Evolutionary conservation across 495 filamentous ascomycete genomes (phyloP), one percentile per base, ranked within the genome.

Genomic region (Penicillium tannophilum): DNA sequence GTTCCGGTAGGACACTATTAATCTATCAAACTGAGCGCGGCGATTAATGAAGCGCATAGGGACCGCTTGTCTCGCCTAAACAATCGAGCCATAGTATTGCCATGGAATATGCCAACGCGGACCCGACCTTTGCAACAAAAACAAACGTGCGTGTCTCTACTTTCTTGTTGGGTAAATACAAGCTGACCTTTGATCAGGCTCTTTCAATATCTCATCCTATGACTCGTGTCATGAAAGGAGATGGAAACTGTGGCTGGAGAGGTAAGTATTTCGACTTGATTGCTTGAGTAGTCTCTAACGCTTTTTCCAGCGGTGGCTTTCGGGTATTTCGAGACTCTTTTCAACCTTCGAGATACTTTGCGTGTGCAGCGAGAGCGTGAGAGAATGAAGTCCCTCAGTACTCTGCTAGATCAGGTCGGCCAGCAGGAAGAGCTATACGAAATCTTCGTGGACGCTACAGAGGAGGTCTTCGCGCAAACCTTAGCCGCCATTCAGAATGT

Each of bases 161-260:
- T 49, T 43, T 36, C 23, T 52, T 23, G 20, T 23, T 2, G 20
- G 20, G 20, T 23, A 23, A 63, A 74, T 51, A 71, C 50, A 14
- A 46, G 41, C 49, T 60, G 12, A 64, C 33, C 12, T 30, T 17
- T 17, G 16, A 47, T 44, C 65, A 97, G 93, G 83, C 86, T 30
- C 81, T 98, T 49, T 88, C 90, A 1, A 78, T 88, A 55, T 93
- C 89, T 60, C 96, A 95, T 69, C 90, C 91, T 16, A 86, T 92
- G 64, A 94, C 90, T 65, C 90, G 94, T 43, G 88, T 88, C 4
- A 87, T 96, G 74, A 88, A 87, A 70, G 93, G 94, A 20, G 94
- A 98, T 76, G 94, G 94, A 39, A 93, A 95, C 68, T 98, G 94
- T 77, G 94, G 94, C 62, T 98, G 94, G 93, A 84, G 94, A 88